phyloP scores from a whole-genome alignment of 225 moss, liverwort and hornwort species.

The Pseudisothecium myosuroides region DNA sequence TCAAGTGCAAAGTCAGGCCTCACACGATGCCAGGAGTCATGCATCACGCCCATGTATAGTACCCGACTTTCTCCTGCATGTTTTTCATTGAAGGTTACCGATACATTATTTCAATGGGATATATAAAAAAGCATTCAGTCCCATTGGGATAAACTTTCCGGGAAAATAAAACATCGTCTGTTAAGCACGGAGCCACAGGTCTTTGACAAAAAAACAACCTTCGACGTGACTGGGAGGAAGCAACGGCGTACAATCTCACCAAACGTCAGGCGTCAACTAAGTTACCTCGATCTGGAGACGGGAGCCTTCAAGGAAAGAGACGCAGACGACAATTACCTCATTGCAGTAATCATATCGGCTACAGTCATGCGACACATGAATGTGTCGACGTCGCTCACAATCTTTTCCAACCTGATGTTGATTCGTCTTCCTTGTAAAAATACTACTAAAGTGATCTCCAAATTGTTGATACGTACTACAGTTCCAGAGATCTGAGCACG shows the following conservation, averaged over 20 bases:
- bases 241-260: background rate
- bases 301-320: background rate
- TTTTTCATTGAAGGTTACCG: background rate
- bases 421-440: background rate
- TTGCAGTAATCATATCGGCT: background rate
- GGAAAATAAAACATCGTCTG: too few species aligned
- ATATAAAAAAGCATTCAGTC: too few species aligned
- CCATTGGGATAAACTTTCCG: background rate
- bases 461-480: background rate
- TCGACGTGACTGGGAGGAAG: background rate
- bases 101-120: background rate
- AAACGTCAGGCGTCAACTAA: background rate
- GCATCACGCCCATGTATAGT: background rate
- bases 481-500: background rate
- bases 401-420: background rate
- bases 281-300: background rate
- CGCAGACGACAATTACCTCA: background rate
- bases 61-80: background rate
- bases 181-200: background rate
- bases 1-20: background rate
- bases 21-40: background rate
- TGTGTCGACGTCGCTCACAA: background rate
- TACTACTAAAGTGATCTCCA: background rate
- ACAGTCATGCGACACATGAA: background rate
- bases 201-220: background rate